Evolutionary conservation across 148 eudicot species (phyloP), one percentile per base, ranked within the genome.

Genomic region (Diospyros kaki): DNA sequence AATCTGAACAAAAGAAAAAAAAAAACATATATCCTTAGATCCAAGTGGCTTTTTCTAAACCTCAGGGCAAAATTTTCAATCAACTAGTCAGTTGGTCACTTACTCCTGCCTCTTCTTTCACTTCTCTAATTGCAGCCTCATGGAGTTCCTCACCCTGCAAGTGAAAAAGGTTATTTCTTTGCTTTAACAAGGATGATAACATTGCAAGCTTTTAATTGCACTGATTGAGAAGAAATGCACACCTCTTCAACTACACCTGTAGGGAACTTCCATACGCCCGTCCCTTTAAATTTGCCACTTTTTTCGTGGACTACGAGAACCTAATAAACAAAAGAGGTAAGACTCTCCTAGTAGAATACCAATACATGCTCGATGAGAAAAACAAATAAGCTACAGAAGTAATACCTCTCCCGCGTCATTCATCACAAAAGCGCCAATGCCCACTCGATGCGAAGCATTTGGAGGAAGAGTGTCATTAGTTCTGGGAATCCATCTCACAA

Each of bases 101-200:
- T 85, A 91, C 97, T 61, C 93, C 93, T 1, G 97, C 81, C 77
- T 90, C 94, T 78, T 90, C 91, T 77, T 86, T 88, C 14, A 88
- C 94, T 80, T 90, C 94, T 72, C 94, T 80, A n/a, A 86, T 78
- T 53, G 90, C 90, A 72, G 88, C 90, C 61, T 68, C 79, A 68
- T 82, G 77, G 43, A 91, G 82, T 66, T 89, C 88, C 81, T 91
- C 97, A 3, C 91, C 97, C 97, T 89, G 80, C 2, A 13, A 64
- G 75, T 42, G 46, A 28, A 74, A 71, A 62, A 51, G 51, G 53
- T 63, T 14, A 39, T 50, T 9, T 78, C 2, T 9, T 28, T 1
- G 5, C 63, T 9, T 1, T 64, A 11, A 72, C 12, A 48, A 4
- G 8, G 52, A 67, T 45, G 4, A 3, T 2, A 39, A 51, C 17